phyloP scores from a whole-genome alignment of 768 basidiomycete genomes.

The Tulasnella sp. region DNA sequence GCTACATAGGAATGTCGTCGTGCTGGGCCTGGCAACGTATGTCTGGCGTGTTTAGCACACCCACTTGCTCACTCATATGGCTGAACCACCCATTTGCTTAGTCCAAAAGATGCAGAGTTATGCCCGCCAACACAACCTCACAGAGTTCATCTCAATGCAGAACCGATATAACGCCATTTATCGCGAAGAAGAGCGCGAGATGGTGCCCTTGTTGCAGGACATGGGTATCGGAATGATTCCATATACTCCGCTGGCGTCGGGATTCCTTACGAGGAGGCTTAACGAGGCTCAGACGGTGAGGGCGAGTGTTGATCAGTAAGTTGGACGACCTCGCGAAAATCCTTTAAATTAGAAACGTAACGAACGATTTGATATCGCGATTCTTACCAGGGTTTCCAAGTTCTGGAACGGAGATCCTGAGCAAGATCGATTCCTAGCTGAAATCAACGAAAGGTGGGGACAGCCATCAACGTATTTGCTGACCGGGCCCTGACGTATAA shows the following conservation, averaged over 20 bases:
- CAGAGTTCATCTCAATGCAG: slow-evolving; percentile 20
- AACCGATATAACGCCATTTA: slow-evolving; percentile 18
- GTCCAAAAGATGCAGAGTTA: slow-evolving; percentile 22
- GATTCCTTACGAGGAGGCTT: background rate
- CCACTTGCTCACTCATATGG: background rate
- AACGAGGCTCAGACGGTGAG: background rate
- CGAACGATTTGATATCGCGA: too few relatives aligned
- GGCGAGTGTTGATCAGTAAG: background rate
- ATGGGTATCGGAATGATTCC: slow-evolving; percentile 33
- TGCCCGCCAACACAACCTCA: slow-evolving; percentile 27
- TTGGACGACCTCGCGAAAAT: background rate
- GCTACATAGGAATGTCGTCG: slow-evolving; percentile 38
- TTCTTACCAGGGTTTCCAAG: background rate
- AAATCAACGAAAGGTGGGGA: slow-evolving; percentile 9
- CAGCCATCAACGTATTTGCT: too few relatives aligned
- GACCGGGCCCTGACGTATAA: too few relatives aligned
- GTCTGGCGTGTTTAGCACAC: background rate
- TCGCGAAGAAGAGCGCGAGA: slow-evolving; percentile 22
- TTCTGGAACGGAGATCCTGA: slow-evolving; percentile 9
- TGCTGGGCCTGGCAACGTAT: slow-evolving; percentile 26
- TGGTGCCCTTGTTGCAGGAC: slow-evolving; percentile 12
- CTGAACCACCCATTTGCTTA: background rate
- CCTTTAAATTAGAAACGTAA: background rate
- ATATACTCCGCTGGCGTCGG: background rate
- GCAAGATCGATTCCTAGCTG: background rate